These are phyloP conservation scores for Dactylonectria estremocensis DNA, from an alignment of 2,329 filamentous ascomycete species.

Conservation along the genomic window DNA sequence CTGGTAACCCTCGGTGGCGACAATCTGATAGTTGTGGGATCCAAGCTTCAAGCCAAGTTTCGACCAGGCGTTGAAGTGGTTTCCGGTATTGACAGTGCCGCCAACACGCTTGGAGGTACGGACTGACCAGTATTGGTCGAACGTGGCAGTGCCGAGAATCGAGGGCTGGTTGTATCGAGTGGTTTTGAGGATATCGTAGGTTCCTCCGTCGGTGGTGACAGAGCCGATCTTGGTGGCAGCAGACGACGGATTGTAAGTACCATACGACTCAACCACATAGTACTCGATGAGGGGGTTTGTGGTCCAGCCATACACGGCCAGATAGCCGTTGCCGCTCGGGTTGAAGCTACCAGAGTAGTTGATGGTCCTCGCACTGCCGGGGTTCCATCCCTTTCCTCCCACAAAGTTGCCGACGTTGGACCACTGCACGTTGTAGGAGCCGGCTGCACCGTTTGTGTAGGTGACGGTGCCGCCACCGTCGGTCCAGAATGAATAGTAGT, in stretches of 20 bases:
- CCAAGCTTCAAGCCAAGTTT: slow-evolving; percentile 65
- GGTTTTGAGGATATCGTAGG: slow-evolving; percentile 57
- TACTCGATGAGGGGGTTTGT: slow-evolving; percentile 56
- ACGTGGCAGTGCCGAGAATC: slow-evolving; percentile 65
- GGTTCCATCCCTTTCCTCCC: slow-evolving; percentile 47
- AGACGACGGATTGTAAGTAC: slow-evolving; percentile 51
- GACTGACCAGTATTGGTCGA: slow-evolving; percentile 69
- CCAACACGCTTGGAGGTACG: slow-evolving; percentile 63
- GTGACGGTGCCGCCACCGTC: slow-evolving; percentile 60
- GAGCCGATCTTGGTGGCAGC: slow-evolving; percentile 53
- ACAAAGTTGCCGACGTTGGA: slow-evolving; percentile 49
- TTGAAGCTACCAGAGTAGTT: slow-evolving; percentile 51
- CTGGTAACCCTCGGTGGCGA: slow-evolving; percentile 69
- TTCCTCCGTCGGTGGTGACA: slow-evolving; percentile 54
- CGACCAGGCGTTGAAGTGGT: slow-evolving; percentile 69
- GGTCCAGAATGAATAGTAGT: slow-evolving; percentile 66
- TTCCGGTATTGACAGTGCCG: slow-evolving; percentile 64
- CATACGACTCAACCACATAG: slow-evolving; percentile 58
- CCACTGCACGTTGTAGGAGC: slow-evolving; percentile 63
- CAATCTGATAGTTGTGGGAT: slow-evolving; percentile 67
- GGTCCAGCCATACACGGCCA: slow-evolving; percentile 59
- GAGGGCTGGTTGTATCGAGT: slow-evolving; percentile 61
- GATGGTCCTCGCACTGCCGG: slow-evolving; percentile 52
- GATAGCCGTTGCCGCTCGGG: slow-evolving; percentile 56
- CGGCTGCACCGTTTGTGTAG: slow-evolving; percentile 61